phyloP scores from a whole-genome alignment of 805 yeast species.

The Scheffersomyces ergatensis region DNA sequence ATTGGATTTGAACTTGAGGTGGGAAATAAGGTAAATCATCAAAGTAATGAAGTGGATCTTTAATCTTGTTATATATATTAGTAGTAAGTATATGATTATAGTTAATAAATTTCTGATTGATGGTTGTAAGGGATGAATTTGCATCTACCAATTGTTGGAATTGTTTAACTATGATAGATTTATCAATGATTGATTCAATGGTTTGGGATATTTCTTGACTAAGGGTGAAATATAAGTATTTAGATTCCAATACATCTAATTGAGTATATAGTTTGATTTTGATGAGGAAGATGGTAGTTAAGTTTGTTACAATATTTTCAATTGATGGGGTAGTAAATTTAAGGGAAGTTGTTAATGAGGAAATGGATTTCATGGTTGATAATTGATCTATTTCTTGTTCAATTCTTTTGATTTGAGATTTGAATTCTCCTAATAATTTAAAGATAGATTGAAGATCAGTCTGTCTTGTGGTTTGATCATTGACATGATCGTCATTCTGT shows the following conservation, averaged over 20 bases:
- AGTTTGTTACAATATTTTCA: neutral
- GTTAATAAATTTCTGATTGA: neutral
- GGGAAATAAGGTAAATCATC: neutral
- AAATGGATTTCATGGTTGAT: neutral
- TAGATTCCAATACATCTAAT: neutral
- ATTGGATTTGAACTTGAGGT: neutral
- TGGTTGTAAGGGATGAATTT: too few relatives aligned
- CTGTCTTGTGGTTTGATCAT: neutral
- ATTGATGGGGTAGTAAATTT: neutral
- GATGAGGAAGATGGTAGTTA: neutral
- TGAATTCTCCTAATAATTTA: neutral
- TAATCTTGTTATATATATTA: neutral
- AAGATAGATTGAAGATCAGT: slow-evolving; percentile 1
- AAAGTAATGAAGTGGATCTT: neutral
- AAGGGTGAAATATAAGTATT: neutral
- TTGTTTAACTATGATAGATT: neutral
- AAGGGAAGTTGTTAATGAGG: neutral
- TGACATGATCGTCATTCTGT: too few relatives aligned
- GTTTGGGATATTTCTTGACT: neutral
- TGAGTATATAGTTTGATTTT: neutral
- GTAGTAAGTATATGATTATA: neutral
- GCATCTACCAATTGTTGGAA: too few relatives aligned
- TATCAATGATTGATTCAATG: neutral
- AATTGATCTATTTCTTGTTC: neutral
- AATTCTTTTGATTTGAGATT: neutral